Conservation (phyloP, 2,329 filamentous ascomycete genomes). For the Didymella keratinophila region DNA sequence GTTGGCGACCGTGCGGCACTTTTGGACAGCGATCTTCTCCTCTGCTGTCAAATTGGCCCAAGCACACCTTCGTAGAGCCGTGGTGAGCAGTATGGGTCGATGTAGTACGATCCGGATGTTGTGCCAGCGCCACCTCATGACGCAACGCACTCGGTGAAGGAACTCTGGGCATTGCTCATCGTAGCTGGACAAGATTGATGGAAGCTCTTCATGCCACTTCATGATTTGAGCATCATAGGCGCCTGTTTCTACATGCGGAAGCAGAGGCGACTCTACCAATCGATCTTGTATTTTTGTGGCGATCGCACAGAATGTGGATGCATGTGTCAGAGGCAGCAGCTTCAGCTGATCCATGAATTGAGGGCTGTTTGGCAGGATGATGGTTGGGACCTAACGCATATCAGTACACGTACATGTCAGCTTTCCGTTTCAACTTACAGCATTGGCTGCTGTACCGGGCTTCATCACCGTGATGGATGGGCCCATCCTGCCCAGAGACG, state of each 20-base stretch:
- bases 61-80: conserved; percentile 63
- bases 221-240: conserved; percentile 72
- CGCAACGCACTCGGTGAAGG: conserved; percentile 72
- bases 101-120: conserved; percentile 80
- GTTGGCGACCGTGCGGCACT: conserved; percentile 73
- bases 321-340: conserved; percentile 75
- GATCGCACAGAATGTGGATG: conserved; percentile 81
- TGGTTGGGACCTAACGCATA: conserved; percentile 23
- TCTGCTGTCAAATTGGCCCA: conserved; percentile 64
- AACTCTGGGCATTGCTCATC: conserved; percentile 73
- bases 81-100: conserved; percentile 72
- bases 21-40: conserved; percentile 72
- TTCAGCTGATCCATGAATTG: conserved; percentile 64
- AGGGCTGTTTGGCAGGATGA: conserved; percentile 46
- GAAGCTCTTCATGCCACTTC: conserved; percentile 75
- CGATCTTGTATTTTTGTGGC: conserved; percentile 79
- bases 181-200: conserved; percentile 54
- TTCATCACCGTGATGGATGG: conserved; percentile 50
- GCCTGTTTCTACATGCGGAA: conserved; percentile 71
- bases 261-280: conserved; percentile 72
- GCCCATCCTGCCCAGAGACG: conserved; percentile 51
- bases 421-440: conserved; percentile 30
- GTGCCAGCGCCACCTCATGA: conserved; percentile 85
- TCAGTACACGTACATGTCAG: conserved; percentile 10
- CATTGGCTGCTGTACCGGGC: conserved; percentile 44